These are phyloP conservation scores for Macadamia integrifolia DNA, from an alignment of 164 flowering plant species.

Conservation along the genomic window DNA sequence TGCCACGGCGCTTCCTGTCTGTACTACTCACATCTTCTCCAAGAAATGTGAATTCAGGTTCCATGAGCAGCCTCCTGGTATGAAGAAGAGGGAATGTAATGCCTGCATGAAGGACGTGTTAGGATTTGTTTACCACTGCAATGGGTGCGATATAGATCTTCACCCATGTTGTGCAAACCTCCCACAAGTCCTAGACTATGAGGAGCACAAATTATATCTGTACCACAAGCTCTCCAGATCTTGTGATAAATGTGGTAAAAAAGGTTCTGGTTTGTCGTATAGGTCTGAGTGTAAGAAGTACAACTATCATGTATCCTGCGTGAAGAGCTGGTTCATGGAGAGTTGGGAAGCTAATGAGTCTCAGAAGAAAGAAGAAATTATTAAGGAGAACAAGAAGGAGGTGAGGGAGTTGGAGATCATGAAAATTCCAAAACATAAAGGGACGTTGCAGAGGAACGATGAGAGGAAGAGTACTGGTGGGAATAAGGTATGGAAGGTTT, in stretches of 20 bases:
- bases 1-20: constrained; percentile 28
- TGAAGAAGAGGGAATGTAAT: constrained; percentile 31
- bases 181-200: constrained; percentile 44
- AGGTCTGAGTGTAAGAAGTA: constrained; percentile 42
- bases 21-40: constrained; percentile 41
- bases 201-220: constrained; percentile 35
- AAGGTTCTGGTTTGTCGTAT: constrained; percentile 56
- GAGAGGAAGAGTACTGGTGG: constrained; percentile 10
- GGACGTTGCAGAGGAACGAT: constrained; percentile 6
- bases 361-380: constrained; percentile 8
- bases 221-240: constrained; percentile 31
- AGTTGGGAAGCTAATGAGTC: constrained; percentile 54
- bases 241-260: constrained; percentile 46
- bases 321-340: constrained; percentile 48
- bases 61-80: constrained; percentile 36
- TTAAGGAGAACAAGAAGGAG: constrained; percentile 33
- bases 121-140: constrained; percentile 56
- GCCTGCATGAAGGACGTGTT: constrained; percentile 40
- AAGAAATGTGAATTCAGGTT: constrained; percentile 47
- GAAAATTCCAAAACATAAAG: constrained; percentile 36
- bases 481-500: constrained; percentile 29
- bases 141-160: constrained; percentile 47
- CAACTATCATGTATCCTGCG: constrained; percentile 60
- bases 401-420: constrained; percentile 34
- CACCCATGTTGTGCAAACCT: constrained; percentile 67